These are phyloP conservation scores for Parascedosporium putredinis DNA, from an alignment of 2,329 filamentous ascomycete species.

Conservation along the genomic window DNA sequence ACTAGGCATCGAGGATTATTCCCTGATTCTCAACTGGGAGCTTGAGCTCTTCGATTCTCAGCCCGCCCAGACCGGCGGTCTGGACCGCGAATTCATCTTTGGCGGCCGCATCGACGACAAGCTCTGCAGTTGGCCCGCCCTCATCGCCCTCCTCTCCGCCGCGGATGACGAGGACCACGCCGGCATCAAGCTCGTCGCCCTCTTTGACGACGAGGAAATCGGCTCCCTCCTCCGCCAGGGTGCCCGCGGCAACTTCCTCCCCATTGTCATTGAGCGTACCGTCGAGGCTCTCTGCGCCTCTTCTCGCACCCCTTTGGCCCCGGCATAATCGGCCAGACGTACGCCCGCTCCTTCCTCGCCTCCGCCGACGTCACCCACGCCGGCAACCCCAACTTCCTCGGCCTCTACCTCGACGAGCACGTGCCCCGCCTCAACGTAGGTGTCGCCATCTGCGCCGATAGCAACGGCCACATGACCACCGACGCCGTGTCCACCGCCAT, in stretches of 20 bases:
- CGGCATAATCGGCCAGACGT: slow-evolving; percentile 65
- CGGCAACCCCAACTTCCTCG: slow-evolving; percentile 86
- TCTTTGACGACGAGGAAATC: slow-evolving; percentile 97
- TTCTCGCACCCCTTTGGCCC: slow-evolving; percentile 35
- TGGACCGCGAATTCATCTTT: slow-evolving; percentile 91
- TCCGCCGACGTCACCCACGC: slow-evolving; percentile 91
- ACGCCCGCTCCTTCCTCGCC: slow-evolving; percentile 84
- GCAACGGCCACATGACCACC: slow-evolving; percentile 93
- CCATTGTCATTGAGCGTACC: slow-evolving; percentile 68
- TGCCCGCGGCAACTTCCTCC: slow-evolving; percentile 80
- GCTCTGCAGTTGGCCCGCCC: slow-evolving; percentile 86
- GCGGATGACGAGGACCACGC: slow-evolving; percentile 45
- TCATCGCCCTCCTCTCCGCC: slow-evolving; percentile 70
- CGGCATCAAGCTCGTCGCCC: slow-evolving; percentile 80
- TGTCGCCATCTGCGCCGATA: slow-evolving; percentile 67
- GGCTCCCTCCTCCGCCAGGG: slow-evolving; percentile 85
- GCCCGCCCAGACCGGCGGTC: slow-evolving; percentile 69
- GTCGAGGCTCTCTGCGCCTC: slow-evolving; percentile 55
- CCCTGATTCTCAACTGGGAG: slow-evolving; percentile 86
- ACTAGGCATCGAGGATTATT: slow-evolving; percentile 57
- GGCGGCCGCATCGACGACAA: slow-evolving; percentile 95
- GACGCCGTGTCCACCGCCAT: slow-evolving; percentile 78
- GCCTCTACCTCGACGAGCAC: slow-evolving; percentile 75
- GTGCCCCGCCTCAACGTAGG: slow-evolving; percentile 82
- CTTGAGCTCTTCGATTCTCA: slow-evolving; percentile 89